Percentiles rank a stretch among this genome's conserved stretches.
These are phyloP conservation scores for Microcera coccophila DNA, from an alignment of 2,329 filamentous ascomycete genomes.

Conservation along the genomic window DNA sequence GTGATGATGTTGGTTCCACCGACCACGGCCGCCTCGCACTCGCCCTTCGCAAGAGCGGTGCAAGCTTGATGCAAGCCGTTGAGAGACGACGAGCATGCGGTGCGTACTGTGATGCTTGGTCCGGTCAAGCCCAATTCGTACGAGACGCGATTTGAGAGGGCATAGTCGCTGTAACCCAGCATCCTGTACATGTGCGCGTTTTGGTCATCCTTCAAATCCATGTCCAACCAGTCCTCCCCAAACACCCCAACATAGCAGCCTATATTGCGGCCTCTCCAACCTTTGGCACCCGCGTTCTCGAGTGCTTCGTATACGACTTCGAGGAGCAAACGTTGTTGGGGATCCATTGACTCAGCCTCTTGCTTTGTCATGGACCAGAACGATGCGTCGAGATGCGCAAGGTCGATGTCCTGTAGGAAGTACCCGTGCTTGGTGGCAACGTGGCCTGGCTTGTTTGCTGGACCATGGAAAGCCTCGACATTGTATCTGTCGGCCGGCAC, in stretches of 20 bases:
- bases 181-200: not conserved
- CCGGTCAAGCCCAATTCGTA: not conserved
- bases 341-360: conserved; percentile 1
- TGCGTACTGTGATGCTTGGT: conserved; percentile 9
- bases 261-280: not conserved
- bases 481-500: conserved; percentile 14
- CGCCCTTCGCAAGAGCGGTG: conserved; percentile 29
- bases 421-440: conserved; percentile 6
- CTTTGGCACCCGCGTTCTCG: not conserved
- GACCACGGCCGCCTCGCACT: conserved; percentile 34
- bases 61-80: conserved; percentile 23
- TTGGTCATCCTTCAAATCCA: not conserved
- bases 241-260: not conserved
- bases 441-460: conserved; percentile 1
- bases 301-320: not conserved
- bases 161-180: not conserved
- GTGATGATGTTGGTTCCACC: conserved; percentile 35
- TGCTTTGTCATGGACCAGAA: conserved; percentile 1
- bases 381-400: conserved; percentile 3
- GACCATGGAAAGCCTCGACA: conserved; percentile 8
- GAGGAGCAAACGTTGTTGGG: not conserved
- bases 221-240: not conserved
- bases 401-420: conserved; percentile 10
- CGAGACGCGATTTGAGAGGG: not conserved
- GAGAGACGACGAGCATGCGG: conserved; percentile 36